Conservation (phyloP, 1,139 yeast genomes). For the Geotrichum bryndzae region DNA sequence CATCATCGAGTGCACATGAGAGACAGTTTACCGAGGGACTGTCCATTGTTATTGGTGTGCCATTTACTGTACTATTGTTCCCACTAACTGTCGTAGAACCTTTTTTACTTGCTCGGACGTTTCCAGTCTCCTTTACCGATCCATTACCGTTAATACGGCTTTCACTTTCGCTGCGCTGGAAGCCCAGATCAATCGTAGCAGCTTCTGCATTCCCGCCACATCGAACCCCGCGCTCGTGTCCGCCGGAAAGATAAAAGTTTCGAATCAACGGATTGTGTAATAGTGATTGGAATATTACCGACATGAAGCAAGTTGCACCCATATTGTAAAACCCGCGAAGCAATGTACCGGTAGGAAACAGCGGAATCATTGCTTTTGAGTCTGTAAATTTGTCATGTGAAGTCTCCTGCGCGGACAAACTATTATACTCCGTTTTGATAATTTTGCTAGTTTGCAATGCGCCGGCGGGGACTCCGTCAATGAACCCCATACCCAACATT, state of each 20-base stretch:
- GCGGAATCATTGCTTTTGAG: slow-evolving; percentile 41
- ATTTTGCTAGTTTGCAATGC: slow-evolving; percentile 5
- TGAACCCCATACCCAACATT: slow-evolving; percentile 6
- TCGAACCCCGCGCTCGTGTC: slow-evolving; percentile 40
- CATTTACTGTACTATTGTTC: slow-evolving; percentile 27
- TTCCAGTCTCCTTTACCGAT: slow-evolving; percentile 6
- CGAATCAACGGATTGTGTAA: slow-evolving; percentile 84
- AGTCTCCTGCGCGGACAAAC: slow-evolving; percentile 16
- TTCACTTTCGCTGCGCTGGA: neutral
- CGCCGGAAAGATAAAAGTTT: slow-evolving; percentile 68
- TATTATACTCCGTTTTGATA: neutral
- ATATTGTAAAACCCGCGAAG: slow-evolving; percentile 82
- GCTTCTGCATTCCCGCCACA: slow-evolving; percentile 5
- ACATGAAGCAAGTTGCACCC: slow-evolving; percentile 97
- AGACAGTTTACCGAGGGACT: slow-evolving; percentile 28
- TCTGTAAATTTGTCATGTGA: slow-evolving; percentile 11
- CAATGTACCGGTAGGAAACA: slow-evolving; percentile 61
- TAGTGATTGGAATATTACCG: slow-evolving; percentile 77
- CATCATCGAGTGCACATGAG: slow-evolving; percentile 72
- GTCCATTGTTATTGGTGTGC: slow-evolving; percentile 10
- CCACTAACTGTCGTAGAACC: slow-evolving; percentile 14
- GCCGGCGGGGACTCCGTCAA: slow-evolving; percentile 16
- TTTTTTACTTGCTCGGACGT: slow-evolving; percentile 26
- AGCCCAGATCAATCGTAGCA: neutral
- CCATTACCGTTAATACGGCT: neutral